phyloP scores from a whole-genome alignment of 768 basidiomycete species.

The Panaeolus papilionaceus region DNA sequence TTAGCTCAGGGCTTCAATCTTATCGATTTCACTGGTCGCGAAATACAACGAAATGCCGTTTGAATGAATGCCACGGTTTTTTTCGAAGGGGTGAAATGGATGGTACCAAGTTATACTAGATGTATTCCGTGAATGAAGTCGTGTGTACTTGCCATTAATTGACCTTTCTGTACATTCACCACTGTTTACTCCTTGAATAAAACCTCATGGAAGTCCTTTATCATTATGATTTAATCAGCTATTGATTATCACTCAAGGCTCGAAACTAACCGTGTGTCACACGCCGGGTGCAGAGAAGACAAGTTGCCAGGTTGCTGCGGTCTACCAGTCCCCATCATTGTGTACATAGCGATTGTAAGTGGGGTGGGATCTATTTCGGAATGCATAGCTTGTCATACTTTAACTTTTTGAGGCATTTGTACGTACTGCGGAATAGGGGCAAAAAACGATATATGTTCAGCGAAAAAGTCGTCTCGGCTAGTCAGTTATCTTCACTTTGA shows the following conservation, averaged over 20 bases:
- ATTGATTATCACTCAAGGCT: neutral
- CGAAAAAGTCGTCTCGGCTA: neutral
- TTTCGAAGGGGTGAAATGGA: too few relatives aligned
- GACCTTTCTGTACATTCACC: too few relatives aligned
- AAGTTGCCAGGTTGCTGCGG: neutral
- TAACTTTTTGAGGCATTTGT: neutral
- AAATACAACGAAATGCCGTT: too few relatives aligned
- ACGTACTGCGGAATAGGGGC: neutral
- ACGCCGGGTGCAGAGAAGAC: neutral
- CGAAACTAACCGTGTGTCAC: neutral
- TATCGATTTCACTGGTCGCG: too few relatives aligned
- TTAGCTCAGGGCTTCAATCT: too few relatives aligned
- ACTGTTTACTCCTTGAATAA: too few relatives aligned
- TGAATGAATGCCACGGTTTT: too few relatives aligned
- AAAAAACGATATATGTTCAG: neutral
- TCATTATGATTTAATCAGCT: neutral
- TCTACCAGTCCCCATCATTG: neutral
- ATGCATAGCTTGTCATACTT: neutral
- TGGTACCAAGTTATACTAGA: too few relatives aligned
- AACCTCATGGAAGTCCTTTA: neutral
- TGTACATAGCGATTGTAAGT: neutral
- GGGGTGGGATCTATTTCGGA: neutral
- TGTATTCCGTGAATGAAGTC: too few relatives aligned
- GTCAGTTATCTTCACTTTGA: neutral
- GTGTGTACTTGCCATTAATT: too few relatives aligned